phyloP scores from a whole-genome alignment of 805 yeast species.

The Kodamaea fukazawae region DNA sequence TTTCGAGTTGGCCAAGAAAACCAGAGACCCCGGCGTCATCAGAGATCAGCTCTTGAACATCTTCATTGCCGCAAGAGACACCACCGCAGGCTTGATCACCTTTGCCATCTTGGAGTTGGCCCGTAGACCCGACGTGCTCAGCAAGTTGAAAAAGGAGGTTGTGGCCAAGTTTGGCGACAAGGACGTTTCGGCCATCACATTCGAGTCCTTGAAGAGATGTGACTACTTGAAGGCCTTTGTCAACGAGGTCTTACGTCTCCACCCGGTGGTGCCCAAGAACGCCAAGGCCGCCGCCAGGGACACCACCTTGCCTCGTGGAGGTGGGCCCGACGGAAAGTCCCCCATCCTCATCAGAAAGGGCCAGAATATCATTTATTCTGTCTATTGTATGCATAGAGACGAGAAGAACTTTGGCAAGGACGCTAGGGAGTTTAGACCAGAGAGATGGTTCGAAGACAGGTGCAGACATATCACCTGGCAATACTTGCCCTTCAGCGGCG shows the following conservation, averaged over 20 bases:
- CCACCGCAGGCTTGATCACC: constrained; percentile 50
- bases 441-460: constrained; percentile 43
- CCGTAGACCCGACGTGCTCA: constrained; percentile 35
- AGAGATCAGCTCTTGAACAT: constrained; percentile 50
- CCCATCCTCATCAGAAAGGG: constrained; percentile 22
- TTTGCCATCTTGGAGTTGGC: constrained; percentile 43
- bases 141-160: constrained; percentile 35
- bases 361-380: constrained; percentile 16
- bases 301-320: constrained; percentile 51
- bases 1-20: constrained; percentile 44
- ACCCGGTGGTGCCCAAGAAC: constrained; percentile 50
- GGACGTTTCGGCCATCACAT: constrained; percentile 31
- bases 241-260: constrained; percentile 47
- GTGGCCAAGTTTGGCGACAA: constrained; percentile 28
- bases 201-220: constrained; percentile 46
- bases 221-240: constrained; percentile 45
- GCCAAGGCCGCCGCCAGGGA: constrained; percentile 43
- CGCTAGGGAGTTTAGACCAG: constrained; percentile 45
- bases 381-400: constrained; percentile 23
- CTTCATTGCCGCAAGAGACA: constrained; percentile 53
- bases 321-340: constrained; percentile 30
- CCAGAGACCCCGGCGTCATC: constrained; percentile 44
- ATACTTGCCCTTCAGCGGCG: constrained; percentile 35
- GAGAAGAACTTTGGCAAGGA: constrained; percentile 43
- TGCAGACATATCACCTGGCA: constrained; percentile 20